A percentile compares a stretch with the other conserved stretches of the same genome.
Evolutionary conservation across 1,284 basidiomycete species (phyloP).

Genomic region (Sporisorium scitamineum): DNA sequence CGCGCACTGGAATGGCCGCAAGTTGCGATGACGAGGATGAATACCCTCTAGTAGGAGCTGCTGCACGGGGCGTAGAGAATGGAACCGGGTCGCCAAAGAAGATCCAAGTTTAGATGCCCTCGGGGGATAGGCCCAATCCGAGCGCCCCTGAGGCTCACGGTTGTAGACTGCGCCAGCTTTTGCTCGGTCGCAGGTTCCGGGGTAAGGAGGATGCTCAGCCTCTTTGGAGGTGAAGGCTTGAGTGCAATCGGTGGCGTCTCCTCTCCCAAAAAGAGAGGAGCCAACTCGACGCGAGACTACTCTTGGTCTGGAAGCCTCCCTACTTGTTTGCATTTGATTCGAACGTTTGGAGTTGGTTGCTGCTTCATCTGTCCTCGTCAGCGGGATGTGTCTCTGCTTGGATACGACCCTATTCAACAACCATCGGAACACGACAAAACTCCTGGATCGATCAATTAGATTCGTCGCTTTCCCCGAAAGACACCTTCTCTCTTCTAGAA

Average conservation of each 20-base stretch:
- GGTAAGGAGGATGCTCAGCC: conserved; percentile 55
- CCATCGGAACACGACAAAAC: background rate
- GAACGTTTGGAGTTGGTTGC: conserved; percentile 3
- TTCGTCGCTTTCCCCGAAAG: conserved; percentile 13
- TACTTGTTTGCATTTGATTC: background rate
- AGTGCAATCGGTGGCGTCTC: conserved; percentile 68
- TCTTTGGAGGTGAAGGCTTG: conserved; percentile 54
- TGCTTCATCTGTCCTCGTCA: background rate
- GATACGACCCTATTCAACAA: background rate
- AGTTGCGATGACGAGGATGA: conserved; percentile 6
- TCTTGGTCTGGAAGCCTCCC: conserved; percentile 59
- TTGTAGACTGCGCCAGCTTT: conserved; percentile 39
- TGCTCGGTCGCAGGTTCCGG: conserved; percentile 45
- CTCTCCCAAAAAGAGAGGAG: conserved; percentile 24
- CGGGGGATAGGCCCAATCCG: background rate
- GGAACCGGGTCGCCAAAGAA: conserved; percentile 55
- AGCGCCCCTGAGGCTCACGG: conserved; percentile 6
- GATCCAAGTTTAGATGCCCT: conserved; percentile 32
- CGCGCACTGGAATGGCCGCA: conserved; percentile 8
- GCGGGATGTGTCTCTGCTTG: background rate
- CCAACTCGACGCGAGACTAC: conserved; percentile 68
- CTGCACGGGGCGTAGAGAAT: conserved; percentile 41
- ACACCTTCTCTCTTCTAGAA: conserved; percentile 11
- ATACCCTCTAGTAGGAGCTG: conserved; percentile 24
- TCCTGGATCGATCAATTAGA: conserved; percentile 24